These are phyloP conservation scores for Leccinum variicolor DNA, from an alignment of 768 basidiomycete genomes.

Conservation along the genomic window DNA sequence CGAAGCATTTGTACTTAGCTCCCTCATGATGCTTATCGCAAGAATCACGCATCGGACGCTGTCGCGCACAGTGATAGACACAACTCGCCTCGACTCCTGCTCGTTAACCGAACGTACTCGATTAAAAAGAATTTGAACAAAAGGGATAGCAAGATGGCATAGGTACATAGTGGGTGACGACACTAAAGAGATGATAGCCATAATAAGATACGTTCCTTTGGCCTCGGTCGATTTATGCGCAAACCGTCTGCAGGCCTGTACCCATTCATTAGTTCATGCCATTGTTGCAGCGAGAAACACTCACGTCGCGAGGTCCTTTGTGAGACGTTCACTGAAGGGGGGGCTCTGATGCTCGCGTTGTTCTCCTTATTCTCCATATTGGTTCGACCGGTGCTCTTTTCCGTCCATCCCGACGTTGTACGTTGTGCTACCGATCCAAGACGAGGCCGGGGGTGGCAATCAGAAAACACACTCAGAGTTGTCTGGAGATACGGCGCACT, in stretches of 20 bases:
- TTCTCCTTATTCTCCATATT: slow-evolving; percentile 59
- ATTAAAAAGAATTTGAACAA: neutral
- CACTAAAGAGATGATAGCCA: neutral
- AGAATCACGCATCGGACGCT: no score
- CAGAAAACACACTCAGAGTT: slow-evolving; percentile 27
- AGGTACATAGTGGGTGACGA: slow-evolving; percentile 26
- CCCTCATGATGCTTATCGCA: no score
- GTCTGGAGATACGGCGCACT: slow-evolving; percentile 21
- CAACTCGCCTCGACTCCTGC: neutral
- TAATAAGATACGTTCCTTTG: slow-evolving; percentile 23
- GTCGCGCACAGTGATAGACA: neutral
- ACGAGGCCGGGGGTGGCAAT: slow-evolving; percentile 40
- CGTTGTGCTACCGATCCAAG: slow-evolving; percentile 55
- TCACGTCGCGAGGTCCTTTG: slow-evolving; percentile 51
- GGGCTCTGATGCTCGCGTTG: slow-evolving; percentile 9
- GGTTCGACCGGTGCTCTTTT: slow-evolving; percentile 53
- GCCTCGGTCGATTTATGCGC: slow-evolving; percentile 45
- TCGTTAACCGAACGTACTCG: neutral
- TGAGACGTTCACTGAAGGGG: slow-evolving; percentile 19
- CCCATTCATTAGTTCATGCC: neutral
- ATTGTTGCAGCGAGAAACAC: slow-evolving; percentile 24
- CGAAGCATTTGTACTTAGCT: no score
- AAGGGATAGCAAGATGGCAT: slow-evolving; percentile 33
- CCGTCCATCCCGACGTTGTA: slow-evolving; percentile 60
- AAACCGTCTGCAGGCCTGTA: slow-evolving; percentile 39